Evolutionary conservation across 768 basidiomycete species (phyloP).

Genomic region (Rhodocollybia butyracea): DNA sequence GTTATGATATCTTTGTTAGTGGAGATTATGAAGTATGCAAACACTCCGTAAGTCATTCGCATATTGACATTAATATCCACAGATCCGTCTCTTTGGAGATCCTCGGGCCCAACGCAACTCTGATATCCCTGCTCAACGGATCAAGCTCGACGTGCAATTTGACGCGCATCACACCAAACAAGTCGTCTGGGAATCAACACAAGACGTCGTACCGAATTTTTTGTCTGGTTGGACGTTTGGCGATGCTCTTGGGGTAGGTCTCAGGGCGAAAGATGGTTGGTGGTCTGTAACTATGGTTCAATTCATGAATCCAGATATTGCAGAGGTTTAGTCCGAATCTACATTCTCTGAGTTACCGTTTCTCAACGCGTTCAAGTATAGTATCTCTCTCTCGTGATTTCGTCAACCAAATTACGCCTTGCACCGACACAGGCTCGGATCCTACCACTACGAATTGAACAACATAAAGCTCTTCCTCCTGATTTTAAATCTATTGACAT

Average conservation of each 20-base stretch:
- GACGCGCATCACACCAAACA: slow-evolving; percentile 37
- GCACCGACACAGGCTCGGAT: slow-evolving; percentile 63
- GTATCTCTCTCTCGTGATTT: slow-evolving; percentile 27
- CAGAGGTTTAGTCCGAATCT: too few species aligned
- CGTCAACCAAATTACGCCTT: slow-evolving; percentile 31
- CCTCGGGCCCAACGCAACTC: slow-evolving; percentile 38
- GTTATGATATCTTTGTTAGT: slow-evolving; percentile 70
- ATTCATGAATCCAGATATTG: slow-evolving; percentile 4
- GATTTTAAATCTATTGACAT: slow-evolving; percentile 28
- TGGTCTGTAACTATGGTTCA: slow-evolving; percentile 45
- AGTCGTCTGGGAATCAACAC: slow-evolving; percentile 42
- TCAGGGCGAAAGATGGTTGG: slow-evolving; percentile 51
- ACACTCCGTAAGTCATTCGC: not conserved
- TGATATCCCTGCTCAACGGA: slow-evolving; percentile 50
- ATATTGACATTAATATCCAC: slow-evolving; percentile 7
- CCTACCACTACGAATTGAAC: slow-evolving; percentile 48
- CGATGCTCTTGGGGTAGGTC: slow-evolving; percentile 58
- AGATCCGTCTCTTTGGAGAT: slow-evolving; percentile 86
- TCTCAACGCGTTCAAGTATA: slow-evolving; percentile 10
- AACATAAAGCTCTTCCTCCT: slow-evolving; percentile 42
- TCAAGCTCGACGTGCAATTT: slow-evolving; percentile 46
- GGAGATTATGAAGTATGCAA: slow-evolving; percentile 74
- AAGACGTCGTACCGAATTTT: slow-evolving; percentile 64
- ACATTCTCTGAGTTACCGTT: too few species aligned
- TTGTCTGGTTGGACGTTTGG: slow-evolving; percentile 78